A percentile compares a stretch with the other conserved stretches of the same genome.
phyloP scores from a whole-genome alignment of 768 basidiomycete species.

The Suillus decipiens region DNA sequence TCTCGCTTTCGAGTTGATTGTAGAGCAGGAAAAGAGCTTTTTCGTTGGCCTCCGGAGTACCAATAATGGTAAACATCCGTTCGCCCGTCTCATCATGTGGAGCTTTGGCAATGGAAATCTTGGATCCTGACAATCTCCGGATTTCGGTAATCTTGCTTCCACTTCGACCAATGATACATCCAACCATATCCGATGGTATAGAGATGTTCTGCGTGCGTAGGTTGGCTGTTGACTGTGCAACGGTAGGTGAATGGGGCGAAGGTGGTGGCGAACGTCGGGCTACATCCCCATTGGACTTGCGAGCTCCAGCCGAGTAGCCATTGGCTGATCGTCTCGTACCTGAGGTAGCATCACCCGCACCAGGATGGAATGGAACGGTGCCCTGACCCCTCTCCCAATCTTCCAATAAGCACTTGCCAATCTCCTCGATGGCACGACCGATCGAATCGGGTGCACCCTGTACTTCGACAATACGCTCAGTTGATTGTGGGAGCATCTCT shows the following conservation, averaged over 20 bases:
- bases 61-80: conserved; percentile 98
- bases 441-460: conserved; percentile 93
- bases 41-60: conserved; percentile 95
- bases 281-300: conserved; percentile 67
- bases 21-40: conserved; percentile 97
- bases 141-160: conserved; percentile 99
- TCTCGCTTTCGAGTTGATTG: conserved; percentile 95
- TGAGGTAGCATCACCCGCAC: conserved; percentile 73
- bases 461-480: conserved; percentile 97
- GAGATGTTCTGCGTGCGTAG: conserved; percentile 98
- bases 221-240: conserved; percentile 67
- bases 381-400: conserved; percentile 96
- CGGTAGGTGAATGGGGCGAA: conserved; percentile 42
- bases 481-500: conserved; percentile 99
- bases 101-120: conserved; percentile 98
- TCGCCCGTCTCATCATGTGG: conserved; percentile 99
- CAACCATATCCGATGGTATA: conserved; percentile 99
- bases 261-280: conserved; percentile 41
- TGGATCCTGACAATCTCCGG: conserved; percentile 94
- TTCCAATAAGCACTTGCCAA: conserved; percentile 92
- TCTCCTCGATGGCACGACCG: conserved; percentile 91
- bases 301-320: conserved; percentile 50
- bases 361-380: conserved; percentile 95
- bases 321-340: conserved; percentile 51
- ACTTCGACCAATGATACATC: conserved; percentile 92